These are phyloP conservation scores for Fusarium scirpi DNA, from an alignment of 2,329 filamentous ascomycete genomes.

Conservation along the genomic window DNA sequence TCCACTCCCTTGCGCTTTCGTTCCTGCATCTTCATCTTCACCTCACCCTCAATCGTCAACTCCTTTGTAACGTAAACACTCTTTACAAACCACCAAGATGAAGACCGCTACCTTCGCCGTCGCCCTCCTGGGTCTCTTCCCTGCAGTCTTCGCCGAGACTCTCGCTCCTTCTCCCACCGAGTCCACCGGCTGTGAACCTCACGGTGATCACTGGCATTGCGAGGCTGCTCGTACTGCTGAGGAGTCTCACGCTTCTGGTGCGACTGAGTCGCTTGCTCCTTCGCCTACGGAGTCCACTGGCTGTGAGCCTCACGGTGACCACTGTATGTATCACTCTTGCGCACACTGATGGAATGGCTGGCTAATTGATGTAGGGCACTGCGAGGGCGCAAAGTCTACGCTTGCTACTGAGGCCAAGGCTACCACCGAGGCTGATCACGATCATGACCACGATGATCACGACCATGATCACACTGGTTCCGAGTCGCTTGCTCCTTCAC, in stretches of 20 bases:
- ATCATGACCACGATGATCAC: conserved; percentile 11
- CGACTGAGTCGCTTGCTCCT: conserved; percentile 17
- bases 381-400: conserved; percentile 33
- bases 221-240: conserved; percentile 37
- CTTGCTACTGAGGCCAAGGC: conserved; percentile 12
- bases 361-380: conserved; percentile 34
- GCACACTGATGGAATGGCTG: not conserved
- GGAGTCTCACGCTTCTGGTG: conserved; percentile 2
- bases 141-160: conserved; percentile 32
- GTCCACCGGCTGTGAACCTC: conserved; percentile 43
- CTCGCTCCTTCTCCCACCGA: conserved; percentile 42
- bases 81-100: conserved; percentile 32
- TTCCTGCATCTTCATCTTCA: conserved; percentile 29
- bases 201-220: conserved; percentile 44
- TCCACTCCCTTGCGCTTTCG: not conserved
- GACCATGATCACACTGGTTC: conserved; percentile 4
- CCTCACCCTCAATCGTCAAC: not conserved
- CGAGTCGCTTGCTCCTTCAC: conserved; percentile 25
- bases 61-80: conserved; percentile 10
- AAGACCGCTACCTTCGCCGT: conserved; percentile 41
- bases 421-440: conserved; percentile 13
- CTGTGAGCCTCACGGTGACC: conserved; percentile 41
- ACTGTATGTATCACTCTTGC: conserved; percentile 18
- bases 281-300: conserved; percentile 43
- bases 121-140: conserved; percentile 42